Percentiles rank a stretch among this genome's conserved stretches.
Conservation (phyloP, 1,139 yeast species). For the Scheffersomyces lignicola region DNA sequence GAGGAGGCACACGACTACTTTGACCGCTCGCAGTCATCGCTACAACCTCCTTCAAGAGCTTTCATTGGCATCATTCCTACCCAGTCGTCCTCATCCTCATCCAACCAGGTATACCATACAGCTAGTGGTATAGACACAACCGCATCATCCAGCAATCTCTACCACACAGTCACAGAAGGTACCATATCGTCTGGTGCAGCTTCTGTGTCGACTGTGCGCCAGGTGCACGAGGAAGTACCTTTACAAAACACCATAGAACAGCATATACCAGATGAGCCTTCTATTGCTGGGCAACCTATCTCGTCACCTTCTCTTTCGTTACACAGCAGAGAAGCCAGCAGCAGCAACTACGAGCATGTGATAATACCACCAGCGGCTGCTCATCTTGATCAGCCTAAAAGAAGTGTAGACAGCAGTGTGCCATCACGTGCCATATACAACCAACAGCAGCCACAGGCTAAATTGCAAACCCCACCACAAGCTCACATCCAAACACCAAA, state of each 20-base stretch:
- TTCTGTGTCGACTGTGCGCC: conserved; percentile 1
- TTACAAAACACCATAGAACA: not conserved
- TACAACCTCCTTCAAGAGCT: not conserved
- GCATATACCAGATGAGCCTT: too few relatives aligned
- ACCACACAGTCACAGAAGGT: conserved; percentile 4
- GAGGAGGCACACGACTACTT: conserved; percentile 3
- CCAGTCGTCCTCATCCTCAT: conserved; percentile 1
- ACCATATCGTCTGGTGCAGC: not conserved
- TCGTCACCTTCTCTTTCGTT: not conserved
- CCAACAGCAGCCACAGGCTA: too few relatives aligned
- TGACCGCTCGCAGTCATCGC: not conserved
- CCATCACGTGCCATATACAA: too few relatives aligned
- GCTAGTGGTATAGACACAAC: conserved; percentile 3
- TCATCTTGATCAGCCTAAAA: not conserved
- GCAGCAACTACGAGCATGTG: not conserved
- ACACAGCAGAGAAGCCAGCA: not conserved
- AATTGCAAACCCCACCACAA: not conserved
- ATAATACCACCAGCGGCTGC: not conserved
- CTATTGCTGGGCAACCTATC: not conserved
- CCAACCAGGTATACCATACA: conserved; percentile 3
- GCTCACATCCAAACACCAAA: not conserved
- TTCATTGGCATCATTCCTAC: conserved; percentile 1
- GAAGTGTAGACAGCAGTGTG: too few relatives aligned
- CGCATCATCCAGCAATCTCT: not conserved
- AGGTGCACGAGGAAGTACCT: not conserved